phyloP scores from a whole-genome alignment of 257 asterid genomes.

The Mitragyna speciosa region DNA sequence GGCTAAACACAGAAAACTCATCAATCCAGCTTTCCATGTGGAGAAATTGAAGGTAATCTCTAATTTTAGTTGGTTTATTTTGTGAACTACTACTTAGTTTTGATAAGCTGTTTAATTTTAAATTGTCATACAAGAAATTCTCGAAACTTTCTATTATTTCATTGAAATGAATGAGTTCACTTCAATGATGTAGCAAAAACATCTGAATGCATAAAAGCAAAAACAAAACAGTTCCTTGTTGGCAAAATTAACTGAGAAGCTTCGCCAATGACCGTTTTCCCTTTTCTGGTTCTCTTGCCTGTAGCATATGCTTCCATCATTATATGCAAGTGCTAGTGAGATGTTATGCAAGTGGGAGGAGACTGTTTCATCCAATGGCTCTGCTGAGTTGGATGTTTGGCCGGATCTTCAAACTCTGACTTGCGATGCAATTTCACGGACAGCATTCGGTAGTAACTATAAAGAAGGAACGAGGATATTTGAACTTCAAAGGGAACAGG shows the following conservation, averaged over 20 bases:
- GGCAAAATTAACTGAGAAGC: too few relatives aligned
- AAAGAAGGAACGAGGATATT: not conserved
- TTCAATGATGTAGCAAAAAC: too few relatives aligned
- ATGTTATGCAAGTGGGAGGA: not conserved
- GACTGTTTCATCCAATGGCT: not conserved
- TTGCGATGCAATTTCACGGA: slow-evolving; percentile 5
- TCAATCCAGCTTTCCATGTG: slow-evolving; percentile 5
- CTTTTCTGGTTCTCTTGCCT: not conserved
- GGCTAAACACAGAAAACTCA: slow-evolving; percentile 5
- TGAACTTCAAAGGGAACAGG: slow-evolving; percentile 3
- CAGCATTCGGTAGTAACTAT: slow-evolving; percentile 6
- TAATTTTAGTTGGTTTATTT: not conserved
- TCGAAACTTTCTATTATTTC: too few relatives aligned
- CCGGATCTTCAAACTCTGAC: not conserved
- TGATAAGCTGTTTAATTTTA: too few relatives aligned
- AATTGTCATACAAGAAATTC: too few relatives aligned
- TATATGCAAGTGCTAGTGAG: not conserved
- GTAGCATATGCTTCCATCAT: not conserved
- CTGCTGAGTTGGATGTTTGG: not conserved
- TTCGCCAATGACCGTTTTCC: too few relatives aligned
- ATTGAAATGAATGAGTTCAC: too few relatives aligned
- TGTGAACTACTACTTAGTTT: not conserved
- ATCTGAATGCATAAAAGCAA: too few relatives aligned
- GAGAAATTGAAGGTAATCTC: slow-evolving; percentile 2
- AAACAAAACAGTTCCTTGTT: too few relatives aligned